phyloP scores from a whole-genome alignment of 352 stramenopile genomes.

The Globisporangium viniferum region DNA sequence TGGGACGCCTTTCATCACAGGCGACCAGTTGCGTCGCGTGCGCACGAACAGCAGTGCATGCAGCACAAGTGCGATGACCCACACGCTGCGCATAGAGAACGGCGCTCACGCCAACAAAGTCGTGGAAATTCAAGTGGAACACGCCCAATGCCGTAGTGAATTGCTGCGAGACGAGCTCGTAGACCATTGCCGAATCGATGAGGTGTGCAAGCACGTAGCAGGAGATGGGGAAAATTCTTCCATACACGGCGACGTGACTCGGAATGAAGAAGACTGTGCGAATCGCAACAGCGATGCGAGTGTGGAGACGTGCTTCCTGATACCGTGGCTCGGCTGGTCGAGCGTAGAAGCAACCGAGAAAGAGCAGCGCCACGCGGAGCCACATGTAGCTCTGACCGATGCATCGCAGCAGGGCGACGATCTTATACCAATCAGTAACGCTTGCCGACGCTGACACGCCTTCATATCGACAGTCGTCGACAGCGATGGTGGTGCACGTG shows the following conservation, averaged over 20 bases:
- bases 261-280: background rate
- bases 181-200: background rate
- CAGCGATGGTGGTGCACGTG: background rate
- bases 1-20: background rate
- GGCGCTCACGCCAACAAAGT: background rate
- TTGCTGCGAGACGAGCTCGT: background rate
- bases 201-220: background rate
- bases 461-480: background rate
- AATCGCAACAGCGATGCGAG: background rate
- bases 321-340: background rate
- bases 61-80: background rate
- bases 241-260: background rate
- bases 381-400: background rate
- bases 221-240: background rate
- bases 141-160: background rate
- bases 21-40: background rate
- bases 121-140: background rate
- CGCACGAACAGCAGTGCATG: background rate
- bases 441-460: background rate
- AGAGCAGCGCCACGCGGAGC: background rate
- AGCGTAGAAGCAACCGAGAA: background rate
- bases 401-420: background rate
- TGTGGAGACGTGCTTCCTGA: background rate
- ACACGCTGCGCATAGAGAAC: background rate
- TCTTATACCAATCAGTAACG: background rate